A percentile compares a stretch with the other conserved stretches of the same genome.
Conservation (phyloP, 176 grass and related monocot genomes). For the Coix lacrymajobi region DNA sequence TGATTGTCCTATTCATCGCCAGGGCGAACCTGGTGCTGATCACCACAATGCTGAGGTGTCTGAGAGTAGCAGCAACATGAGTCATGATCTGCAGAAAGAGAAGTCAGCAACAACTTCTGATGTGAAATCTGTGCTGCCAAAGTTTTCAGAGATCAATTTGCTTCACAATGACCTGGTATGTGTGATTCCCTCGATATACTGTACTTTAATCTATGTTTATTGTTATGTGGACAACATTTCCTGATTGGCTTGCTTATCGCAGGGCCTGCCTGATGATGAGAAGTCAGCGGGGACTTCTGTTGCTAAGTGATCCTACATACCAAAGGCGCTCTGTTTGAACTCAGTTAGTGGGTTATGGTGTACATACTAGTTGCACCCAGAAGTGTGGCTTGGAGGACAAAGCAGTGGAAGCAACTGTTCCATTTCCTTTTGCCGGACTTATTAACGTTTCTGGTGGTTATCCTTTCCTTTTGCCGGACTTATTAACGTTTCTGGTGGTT, state of each 20-base stretch:
- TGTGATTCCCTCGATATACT: not conserved
- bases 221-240: not conserved
- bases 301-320: not conserved
- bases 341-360: not conserved
- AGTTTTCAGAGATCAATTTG: not conserved
- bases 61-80: not conserved
- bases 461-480: not conserved
- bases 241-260: not conserved
- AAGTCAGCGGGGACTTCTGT: not conserved
- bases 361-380: constrained; percentile 9
- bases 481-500: constrained; percentile 8
- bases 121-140: not conserved
- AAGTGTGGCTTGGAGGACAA: constrained; percentile 13
- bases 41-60: not conserved
- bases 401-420: not conserved
- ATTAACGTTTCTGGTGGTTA: constrained; percentile 5
- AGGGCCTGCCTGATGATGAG: not conserved
- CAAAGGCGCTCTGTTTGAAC: not conserved
- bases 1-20: not conserved
- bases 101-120: constrained; percentile 10
- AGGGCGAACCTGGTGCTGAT: constrained; percentile 9
- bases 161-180: constrained; percentile 20
- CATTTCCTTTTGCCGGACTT: not conserved
- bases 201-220: too few relatives aligned
- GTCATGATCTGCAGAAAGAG: constrained; percentile 6